A percentile compares a stretch with the other conserved stretches of the same genome.
Evolutionary conservation across 148 eudicot species (phyloP).

Genomic region (Dysphania ambrosioides): DNA sequence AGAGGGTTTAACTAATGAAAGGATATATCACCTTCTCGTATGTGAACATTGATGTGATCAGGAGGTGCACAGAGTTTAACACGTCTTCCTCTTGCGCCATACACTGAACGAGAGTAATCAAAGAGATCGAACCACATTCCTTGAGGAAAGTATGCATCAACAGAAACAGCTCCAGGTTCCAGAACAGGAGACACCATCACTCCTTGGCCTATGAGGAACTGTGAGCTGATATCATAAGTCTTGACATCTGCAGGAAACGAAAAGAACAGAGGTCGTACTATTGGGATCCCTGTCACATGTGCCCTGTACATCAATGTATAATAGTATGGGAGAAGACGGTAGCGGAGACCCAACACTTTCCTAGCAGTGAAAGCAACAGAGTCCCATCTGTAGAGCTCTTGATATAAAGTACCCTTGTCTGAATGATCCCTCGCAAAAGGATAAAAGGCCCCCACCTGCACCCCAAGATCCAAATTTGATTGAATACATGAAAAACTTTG

Average conservation of each 20-base stretch:
- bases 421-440: conserved; percentile 60
- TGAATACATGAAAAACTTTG: too few species aligned
- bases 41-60: conserved; percentile 46
- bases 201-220: conserved; percentile 51
- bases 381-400: conserved; percentile 57
- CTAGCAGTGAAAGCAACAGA: conserved; percentile 46
- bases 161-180: conserved; percentile 27
- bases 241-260: conserved; percentile 38
- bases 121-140: conserved; percentile 57
- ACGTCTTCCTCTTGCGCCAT: conserved; percentile 17
- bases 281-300: conserved; percentile 42
- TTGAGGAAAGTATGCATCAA: conserved; percentile 39
- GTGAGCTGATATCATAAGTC: conserved; percentile 40
- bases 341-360: conserved; percentile 50
- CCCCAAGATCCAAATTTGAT: neutral
- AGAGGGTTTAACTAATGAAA: too few species aligned
- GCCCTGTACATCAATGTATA: conserved; percentile 55
- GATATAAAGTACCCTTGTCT: conserved; percentile 16
- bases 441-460: conserved; percentile 56
- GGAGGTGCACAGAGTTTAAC: conserved; percentile 38
- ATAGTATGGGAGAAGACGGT: conserved; percentile 47
- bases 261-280: conserved; percentile 55
- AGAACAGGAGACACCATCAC: conserved; percentile 54
- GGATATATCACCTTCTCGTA: too few species aligned
- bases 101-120: conserved; percentile 37